Percentiles rank a stretch among this genome's conserved stretches.
Conservation (phyloP, 768 basidiomycete species). For the Boletus patriciae region DNA sequence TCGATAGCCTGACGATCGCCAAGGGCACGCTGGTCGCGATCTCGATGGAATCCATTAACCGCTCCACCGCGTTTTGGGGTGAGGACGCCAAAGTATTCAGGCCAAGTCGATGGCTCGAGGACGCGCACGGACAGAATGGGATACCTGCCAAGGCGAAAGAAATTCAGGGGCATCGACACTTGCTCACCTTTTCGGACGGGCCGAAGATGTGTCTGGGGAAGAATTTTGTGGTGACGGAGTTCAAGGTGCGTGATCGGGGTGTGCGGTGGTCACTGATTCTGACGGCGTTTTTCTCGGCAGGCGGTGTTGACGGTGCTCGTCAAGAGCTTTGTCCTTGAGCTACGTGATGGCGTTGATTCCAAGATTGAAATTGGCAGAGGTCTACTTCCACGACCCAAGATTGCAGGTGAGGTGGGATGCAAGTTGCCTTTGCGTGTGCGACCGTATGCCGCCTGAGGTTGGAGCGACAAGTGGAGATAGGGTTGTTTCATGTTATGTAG, state of each 20-base stretch:
- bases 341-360: slow-evolving; percentile 37
- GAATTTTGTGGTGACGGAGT: slow-evolving; percentile 42
- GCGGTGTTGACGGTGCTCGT: slow-evolving; percentile 43
- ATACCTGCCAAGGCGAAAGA: slow-evolving; percentile 34
- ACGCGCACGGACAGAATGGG: slow-evolving; percentile 14
- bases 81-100: slow-evolving; percentile 53
- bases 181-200: slow-evolving; percentile 52
- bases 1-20: slow-evolving; percentile 43
- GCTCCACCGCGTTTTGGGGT: slow-evolving; percentile 57
- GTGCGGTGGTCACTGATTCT: background rate
- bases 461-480: no score
- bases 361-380: slow-evolving; percentile 13
- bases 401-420: slow-evolving; percentile 22
- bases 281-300: slow-evolving; percentile 21
- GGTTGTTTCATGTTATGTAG: no score
- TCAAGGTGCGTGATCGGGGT: slow-evolving; percentile 23
- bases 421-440: slow-evolving; percentile 26
- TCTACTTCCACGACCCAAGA: slow-evolving; percentile 5
- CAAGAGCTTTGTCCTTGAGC: slow-evolving; percentile 36
- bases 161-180: slow-evolving; percentile 48
- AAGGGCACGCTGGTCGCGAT: slow-evolving; percentile 47
- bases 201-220: slow-evolving; percentile 50
- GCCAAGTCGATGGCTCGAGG: slow-evolving; percentile 62
- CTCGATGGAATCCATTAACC: slow-evolving; percentile 49
- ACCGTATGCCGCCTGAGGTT: background rate